Percentiles rank a stretch among this genome's conserved stretches.
Evolutionary conservation across 2,329 filamentous ascomycete species (phyloP).

Genomic region (Cladosporium colombiae): DNA sequence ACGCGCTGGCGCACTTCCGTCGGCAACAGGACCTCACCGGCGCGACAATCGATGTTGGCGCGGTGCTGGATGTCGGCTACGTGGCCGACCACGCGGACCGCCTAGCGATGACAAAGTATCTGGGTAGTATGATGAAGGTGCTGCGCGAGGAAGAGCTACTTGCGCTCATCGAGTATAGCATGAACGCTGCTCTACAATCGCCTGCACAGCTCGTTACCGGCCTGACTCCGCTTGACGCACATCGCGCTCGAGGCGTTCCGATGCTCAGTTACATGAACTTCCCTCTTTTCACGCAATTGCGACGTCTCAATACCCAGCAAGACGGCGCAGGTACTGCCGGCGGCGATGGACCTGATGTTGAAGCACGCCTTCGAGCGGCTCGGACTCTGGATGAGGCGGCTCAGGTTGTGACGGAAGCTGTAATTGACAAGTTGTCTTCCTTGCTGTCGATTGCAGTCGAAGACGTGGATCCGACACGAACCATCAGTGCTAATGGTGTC

Average conservation of each 20-base stretch:
- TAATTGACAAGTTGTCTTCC: background rate
- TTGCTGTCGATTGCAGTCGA: slow-evolving; percentile 6
- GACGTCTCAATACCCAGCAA: slow-evolving; percentile 1
- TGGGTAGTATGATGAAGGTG: slow-evolving; percentile 5
- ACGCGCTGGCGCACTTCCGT: slow-evolving; percentile 33
- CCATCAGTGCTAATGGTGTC: slow-evolving; percentile 26
- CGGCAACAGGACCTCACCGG: slow-evolving; percentile 28
- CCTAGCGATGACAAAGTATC: background rate
- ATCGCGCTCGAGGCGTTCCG: background rate
- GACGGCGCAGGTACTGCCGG: background rate
- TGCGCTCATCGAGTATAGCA: background rate
- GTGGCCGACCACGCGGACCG: background rate
- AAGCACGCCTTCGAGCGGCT: background rate
- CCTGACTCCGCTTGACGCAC: background rate
- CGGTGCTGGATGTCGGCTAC: background rate
- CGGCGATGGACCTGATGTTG: background rate
- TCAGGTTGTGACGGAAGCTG: background rate
- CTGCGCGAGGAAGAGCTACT: slow-evolving; percentile 1
- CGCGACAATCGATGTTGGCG: slow-evolving; percentile 34
- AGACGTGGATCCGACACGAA: slow-evolving; percentile 12
- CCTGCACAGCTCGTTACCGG: slow-evolving; percentile 3
- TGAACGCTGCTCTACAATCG: background rate
- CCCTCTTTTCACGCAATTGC: background rate
- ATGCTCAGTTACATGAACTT: background rate
- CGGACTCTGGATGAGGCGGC: background rate